Conservation (phyloP, 1,139 yeast genomes). For the Spathaspora jeffriesii region DNA sequence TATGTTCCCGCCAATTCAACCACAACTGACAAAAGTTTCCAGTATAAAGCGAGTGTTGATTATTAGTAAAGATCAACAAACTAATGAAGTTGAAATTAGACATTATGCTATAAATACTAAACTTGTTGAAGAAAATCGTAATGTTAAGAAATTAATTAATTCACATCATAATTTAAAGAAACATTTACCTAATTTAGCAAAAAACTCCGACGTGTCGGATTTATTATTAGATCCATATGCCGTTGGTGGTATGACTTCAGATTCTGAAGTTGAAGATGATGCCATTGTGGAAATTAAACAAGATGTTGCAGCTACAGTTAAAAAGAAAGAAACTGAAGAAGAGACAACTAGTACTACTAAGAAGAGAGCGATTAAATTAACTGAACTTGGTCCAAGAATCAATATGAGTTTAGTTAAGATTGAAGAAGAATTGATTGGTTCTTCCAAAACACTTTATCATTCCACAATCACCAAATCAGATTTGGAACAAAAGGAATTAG, state of each 20-base stretch:
- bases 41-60: conserved; percentile 84
- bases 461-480: conserved; percentile 62
- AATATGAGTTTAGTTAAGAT: conserved; percentile 77
- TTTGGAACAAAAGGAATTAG: conserved; percentile 61
- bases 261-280: conserved; percentile 92
- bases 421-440: conserved; percentile 88
- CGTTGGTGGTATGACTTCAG: conserved; percentile 81
- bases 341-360: conserved; percentile 40
- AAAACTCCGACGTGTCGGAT: conserved; percentile 77
- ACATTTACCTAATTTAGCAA: conserved; percentile 71
- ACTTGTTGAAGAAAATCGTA: conserved; percentile 79
- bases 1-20: conserved; percentile 93
- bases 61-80: conserved; percentile 70
- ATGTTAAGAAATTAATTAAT: conserved; percentile 73
- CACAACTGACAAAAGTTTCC: conserved; percentile 71
- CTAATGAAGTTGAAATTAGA: conserved; percentile 78
- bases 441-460: conserved; percentile 79
- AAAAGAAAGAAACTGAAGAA: conserved; percentile 13
- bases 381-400: conserved; percentile 93
- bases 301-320: conserved; percentile 26
- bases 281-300: conserved; percentile 78
- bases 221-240: conserved; percentile 82
- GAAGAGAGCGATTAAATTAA: conserved; percentile 88
- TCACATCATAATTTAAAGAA: conserved; percentile 65
- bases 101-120: conserved; percentile 92